phyloP scores from a whole-genome alignment of 768 basidiomycete species.

The Tricholoma terreum region DNA sequence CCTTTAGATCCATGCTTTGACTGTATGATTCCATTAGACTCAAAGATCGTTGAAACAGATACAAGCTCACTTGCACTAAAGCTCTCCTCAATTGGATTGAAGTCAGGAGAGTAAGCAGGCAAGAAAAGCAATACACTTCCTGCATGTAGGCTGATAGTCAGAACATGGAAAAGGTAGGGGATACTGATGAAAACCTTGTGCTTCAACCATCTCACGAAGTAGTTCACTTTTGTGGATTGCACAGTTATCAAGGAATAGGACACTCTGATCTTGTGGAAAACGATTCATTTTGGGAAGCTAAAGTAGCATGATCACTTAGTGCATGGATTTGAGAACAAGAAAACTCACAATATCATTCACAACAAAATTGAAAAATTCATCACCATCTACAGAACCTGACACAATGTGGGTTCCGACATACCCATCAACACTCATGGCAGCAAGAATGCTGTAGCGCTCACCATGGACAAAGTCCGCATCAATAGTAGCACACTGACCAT shows the following conservation, averaged over 20 bases:
- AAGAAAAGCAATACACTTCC: slow-evolving; percentile 25
- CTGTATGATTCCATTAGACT: slow-evolving; percentile 10
- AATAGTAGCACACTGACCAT: slow-evolving; percentile 1
- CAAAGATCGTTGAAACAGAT: no score
- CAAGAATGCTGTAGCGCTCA: slow-evolving; percentile 12
- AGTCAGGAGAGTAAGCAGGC: slow-evolving; percentile 34
- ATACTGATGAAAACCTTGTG: slow-evolving; percentile 26
- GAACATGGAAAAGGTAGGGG: slow-evolving; percentile 26
- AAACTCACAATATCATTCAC: no score
- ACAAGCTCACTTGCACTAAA: slow-evolving; percentile 17
- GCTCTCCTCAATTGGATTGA: slow-evolving; percentile 35
- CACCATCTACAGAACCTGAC: not conserved
- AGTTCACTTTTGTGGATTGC: no score
- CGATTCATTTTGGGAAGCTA: no score
- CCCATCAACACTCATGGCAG: slow-evolving; percentile 9
- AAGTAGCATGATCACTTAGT: no score
- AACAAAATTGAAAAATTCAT: not conserved
- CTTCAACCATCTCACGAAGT: slow-evolving; percentile 26
- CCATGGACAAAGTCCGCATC: slow-evolving; percentile 12
- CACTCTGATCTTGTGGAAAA: no score
- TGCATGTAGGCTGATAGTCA: slow-evolving; percentile 14
- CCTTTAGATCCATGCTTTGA: slow-evolving; percentile 23
- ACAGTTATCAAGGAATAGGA: no score
- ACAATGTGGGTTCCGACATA: slow-evolving; percentile 12
- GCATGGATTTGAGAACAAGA: no score